phyloP scores from a whole-genome alignment of 1,284 basidiomycete genomes.

The Cryptococcus wingfieldii region DNA sequence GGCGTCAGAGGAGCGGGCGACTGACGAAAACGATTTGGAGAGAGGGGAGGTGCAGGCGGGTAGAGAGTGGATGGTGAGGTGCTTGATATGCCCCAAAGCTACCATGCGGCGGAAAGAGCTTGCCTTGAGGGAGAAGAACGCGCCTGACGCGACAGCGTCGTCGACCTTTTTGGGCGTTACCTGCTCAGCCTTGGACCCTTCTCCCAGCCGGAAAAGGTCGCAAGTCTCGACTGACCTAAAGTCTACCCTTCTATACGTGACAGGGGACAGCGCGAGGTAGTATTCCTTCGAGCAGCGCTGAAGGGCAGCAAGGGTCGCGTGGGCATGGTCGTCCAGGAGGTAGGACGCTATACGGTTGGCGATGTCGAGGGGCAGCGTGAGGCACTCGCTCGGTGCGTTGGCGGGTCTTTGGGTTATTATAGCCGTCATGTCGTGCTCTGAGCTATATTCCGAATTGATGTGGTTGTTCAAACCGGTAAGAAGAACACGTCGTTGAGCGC shows the following conservation, averaged over 20 bases:
- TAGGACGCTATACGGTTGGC: conserved; percentile 18
- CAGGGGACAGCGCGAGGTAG: conserved; percentile 19
- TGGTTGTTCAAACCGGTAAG: too few relatives aligned
- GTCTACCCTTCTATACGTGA: conserved; percentile 16
- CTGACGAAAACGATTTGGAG: conserved; percentile 3
- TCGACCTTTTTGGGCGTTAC: not conserved
- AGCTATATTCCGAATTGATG: too few relatives aligned
- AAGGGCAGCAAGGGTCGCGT: conserved; percentile 15
- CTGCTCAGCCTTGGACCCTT: not conserved
- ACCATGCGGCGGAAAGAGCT: conserved; percentile 7
- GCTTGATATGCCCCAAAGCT: conserved; percentile 7
- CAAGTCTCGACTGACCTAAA: conserved; percentile 7
- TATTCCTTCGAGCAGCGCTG: conserved; percentile 11
- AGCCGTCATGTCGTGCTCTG: too few relatives aligned
- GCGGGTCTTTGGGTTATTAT: too few relatives aligned
- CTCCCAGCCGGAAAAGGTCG: conserved; percentile 7
- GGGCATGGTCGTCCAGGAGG: conserved; percentile 5
- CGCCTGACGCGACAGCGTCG: not conserved
- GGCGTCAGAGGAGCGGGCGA: not conserved
- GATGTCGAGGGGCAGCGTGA: conserved; percentile 20
- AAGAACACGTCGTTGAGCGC: too few relatives aligned
- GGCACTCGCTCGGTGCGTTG: too few relatives aligned
- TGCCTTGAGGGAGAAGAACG: conserved; percentile 1
- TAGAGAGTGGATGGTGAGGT: conserved; percentile 13
- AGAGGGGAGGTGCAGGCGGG: conserved; percentile 6